Percentiles rank a stretch among this genome's conserved stretches.
These are phyloP conservation scores for Tylopilus felleus DNA, from an alignment of 768 basidiomycete genomes.

Conservation along the genomic window DNA sequence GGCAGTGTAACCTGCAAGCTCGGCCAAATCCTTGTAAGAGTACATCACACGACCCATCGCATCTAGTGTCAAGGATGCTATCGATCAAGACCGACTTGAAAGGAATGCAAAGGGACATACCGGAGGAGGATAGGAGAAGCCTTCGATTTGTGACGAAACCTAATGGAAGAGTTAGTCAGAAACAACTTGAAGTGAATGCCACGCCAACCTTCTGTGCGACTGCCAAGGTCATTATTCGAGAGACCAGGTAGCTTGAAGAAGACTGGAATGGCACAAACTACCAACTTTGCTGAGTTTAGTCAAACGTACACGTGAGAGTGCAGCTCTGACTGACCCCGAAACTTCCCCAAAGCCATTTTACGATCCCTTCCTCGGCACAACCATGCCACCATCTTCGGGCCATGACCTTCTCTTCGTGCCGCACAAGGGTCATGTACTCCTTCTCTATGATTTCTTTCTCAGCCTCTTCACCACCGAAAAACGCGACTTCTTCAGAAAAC, in stretches of 20 bases:
- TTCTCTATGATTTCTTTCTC: constrained; percentile 91
- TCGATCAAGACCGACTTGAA: neutral
- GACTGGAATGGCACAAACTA: constrained; percentile 90
- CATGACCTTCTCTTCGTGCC: constrained; percentile 81
- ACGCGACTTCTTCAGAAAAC: constrained; percentile 85
- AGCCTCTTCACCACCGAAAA: constrained; percentile 81
- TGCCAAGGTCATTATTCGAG: constrained; percentile 66
- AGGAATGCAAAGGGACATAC: constrained; percentile 33
- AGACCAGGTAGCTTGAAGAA: constrained; percentile 85
- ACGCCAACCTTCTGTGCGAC: constrained; percentile 77
- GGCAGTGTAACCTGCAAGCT: constrained; percentile 93
- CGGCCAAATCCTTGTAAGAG: constrained; percentile 94
- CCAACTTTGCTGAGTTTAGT: constrained; percentile 45
- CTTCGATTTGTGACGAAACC: constrained; percentile 97
- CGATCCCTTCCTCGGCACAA: constrained; percentile 90
- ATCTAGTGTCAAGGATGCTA: constrained; percentile 44
- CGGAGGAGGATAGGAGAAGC: constrained; percentile 81
- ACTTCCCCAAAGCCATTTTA: constrained; percentile 97
- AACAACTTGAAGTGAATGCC: neutral
- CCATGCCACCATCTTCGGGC: constrained; percentile 84
- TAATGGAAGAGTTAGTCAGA: constrained; percentile 26
- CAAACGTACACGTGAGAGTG: neutral
- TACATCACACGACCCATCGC: constrained; percentile 97
- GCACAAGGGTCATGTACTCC: constrained; percentile 79
- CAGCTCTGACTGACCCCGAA: constrained; percentile 65